Evolutionary conservation across 148 eudicot species (phyloP).

Genomic region (Hydrangea macrophylla): DNA sequence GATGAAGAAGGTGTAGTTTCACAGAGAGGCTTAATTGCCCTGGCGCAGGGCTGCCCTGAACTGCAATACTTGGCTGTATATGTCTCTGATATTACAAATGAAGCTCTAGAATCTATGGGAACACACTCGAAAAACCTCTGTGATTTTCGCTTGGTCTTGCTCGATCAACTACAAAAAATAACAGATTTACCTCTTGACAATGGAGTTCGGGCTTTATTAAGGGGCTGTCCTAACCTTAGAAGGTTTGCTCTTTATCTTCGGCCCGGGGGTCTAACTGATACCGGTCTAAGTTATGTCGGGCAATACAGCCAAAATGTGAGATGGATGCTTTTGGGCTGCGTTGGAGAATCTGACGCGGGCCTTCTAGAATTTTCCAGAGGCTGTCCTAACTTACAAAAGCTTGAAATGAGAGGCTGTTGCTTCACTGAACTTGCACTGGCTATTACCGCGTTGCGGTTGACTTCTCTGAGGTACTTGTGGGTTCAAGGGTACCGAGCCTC

Average conservation of each 20-base stretch:
- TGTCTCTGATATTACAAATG: slow-evolving; percentile 77
- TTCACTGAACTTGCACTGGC: slow-evolving; percentile 82
- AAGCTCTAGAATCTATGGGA: slow-evolving; percentile 62
- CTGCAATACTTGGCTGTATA: slow-evolving; percentile 83
- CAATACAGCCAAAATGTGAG: slow-evolving; percentile 59
- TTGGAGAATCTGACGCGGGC: slow-evolving; percentile 82
- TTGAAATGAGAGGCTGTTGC: slow-evolving; percentile 82
- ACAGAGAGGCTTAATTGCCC: slow-evolving; percentile 66
- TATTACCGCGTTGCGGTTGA: slow-evolving; percentile 42
- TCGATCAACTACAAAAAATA: slow-evolving; percentile 59
- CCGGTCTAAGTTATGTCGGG: slow-evolving; percentile 76
- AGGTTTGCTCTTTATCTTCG: slow-evolving; percentile 85
- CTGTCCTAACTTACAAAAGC: slow-evolving; percentile 77
- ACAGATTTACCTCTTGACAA: slow-evolving; percentile 87
- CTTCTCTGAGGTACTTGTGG: slow-evolving; percentile 85
- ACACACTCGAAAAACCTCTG: slow-evolving; percentile 46
- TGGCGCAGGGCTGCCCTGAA: slow-evolving; percentile 73
- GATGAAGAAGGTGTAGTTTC: slow-evolving; percentile 78
- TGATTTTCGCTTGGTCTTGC: slow-evolving; percentile 86
- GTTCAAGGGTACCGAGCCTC: slow-evolving; percentile 79
- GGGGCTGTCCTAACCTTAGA: slow-evolving; percentile 63
- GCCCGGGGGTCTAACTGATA: slow-evolving; percentile 74
- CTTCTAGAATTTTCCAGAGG: slow-evolving; percentile 72
- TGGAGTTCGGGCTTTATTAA: slow-evolving; percentile 73
- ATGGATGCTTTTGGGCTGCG: slow-evolving; percentile 93